A percentile compares a stretch with the other conserved stretches of the same genome.
These are phyloP conservation scores for Backusella morwellensis DNA, from an alignment of 192 early-diverging fungal genomes.

Conservation along the genomic window DNA sequence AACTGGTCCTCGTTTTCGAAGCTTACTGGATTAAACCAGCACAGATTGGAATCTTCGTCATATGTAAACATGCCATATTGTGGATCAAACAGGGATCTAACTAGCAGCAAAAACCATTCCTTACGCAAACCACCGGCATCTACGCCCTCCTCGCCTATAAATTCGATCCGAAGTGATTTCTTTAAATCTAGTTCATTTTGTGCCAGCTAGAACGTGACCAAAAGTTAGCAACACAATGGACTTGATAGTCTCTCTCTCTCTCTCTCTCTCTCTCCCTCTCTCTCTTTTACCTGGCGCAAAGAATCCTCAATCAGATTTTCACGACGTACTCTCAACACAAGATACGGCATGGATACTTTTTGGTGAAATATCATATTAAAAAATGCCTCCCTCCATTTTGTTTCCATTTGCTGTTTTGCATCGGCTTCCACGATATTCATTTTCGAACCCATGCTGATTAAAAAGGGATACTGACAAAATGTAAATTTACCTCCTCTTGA, in stretches of 20 bases:
- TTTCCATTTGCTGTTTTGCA: conserved; percentile 74
- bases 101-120: conserved; percentile 95
- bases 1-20: conserved; percentile 82
- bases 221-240: background rate
- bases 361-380: conserved; percentile 58
- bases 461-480: conserved; percentile 83
- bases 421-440: conserved; percentile 76
- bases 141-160: conserved; percentile 92
- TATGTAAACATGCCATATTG: conserved; percentile 83
- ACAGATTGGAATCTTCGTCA: conserved; percentile 62
- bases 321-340: conserved; percentile 62
- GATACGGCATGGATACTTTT: conserved; percentile 46
- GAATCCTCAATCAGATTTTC: conserved; percentile 74
- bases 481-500: conserved; percentile 62
- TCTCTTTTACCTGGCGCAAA: conserved; percentile 51
- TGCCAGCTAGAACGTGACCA: conserved; percentile 49
- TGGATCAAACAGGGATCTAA: conserved; percentile 91
- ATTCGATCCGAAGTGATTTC: conserved; percentile 89
- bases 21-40: conserved; percentile 78
- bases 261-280: background rate
- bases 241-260: background rate
- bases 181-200: conserved; percentile 79
- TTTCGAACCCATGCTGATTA: conserved; percentile 74
- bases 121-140: conserved; percentile 97
- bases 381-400: conserved; percentile 66